These are phyloP conservation scores for Mortierella sp. DNA, from an alignment of 371 early-diverging fungal species.

Conservation along the genomic window DNA sequence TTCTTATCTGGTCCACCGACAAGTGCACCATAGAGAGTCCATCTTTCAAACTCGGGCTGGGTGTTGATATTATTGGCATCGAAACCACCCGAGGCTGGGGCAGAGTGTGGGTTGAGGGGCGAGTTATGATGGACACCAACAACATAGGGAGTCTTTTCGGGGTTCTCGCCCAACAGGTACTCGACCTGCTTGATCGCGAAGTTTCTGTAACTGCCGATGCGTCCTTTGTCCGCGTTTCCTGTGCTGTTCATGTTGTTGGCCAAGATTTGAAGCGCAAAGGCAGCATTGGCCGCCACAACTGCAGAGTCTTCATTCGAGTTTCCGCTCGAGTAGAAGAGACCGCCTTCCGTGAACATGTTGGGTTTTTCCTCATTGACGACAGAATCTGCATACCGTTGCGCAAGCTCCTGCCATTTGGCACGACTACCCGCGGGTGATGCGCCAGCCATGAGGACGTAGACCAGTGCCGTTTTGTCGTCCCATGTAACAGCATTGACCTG, in stretches of 20 bases:
- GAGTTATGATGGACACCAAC: slow-evolving; percentile 74
- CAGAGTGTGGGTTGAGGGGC: slow-evolving; percentile 75
- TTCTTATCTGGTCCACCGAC: slow-evolving; percentile 73
- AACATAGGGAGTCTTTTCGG: slow-evolving; percentile 71
- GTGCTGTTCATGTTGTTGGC: slow-evolving; percentile 26
- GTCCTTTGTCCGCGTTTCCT: slow-evolving; percentile 16
- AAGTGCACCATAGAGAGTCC: slow-evolving; percentile 70
- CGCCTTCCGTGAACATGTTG: slow-evolving; percentile 66
- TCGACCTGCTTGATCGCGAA: slow-evolving; percentile 68
- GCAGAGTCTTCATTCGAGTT: slow-evolving; percentile 65
- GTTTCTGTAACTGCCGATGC: slow-evolving; percentile 53
- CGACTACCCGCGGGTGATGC: slow-evolving; percentile 33
- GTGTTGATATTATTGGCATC: slow-evolving; percentile 61
- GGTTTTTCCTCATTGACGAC: slow-evolving; percentile 36
- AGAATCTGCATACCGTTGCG: slow-evolving; percentile 57
- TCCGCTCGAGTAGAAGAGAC: slow-evolving; percentile 68
- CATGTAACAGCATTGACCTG: slow-evolving; percentile 38
- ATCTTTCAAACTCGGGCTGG: slow-evolving; percentile 49
- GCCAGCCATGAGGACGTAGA: slow-evolving; percentile 68
- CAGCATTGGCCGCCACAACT: slow-evolving; percentile 61
- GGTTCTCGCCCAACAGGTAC: slow-evolving; percentile 73
- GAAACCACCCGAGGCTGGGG: slow-evolving; percentile 72
- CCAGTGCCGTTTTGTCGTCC: slow-evolving; percentile 65
- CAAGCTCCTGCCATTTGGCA: slow-evolving; percentile 42
- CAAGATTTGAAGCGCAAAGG: slow-evolving; percentile 40